Conservation (phyloP, 2,329 filamentous ascomycete species). For the Onygenales sp. region DNA sequence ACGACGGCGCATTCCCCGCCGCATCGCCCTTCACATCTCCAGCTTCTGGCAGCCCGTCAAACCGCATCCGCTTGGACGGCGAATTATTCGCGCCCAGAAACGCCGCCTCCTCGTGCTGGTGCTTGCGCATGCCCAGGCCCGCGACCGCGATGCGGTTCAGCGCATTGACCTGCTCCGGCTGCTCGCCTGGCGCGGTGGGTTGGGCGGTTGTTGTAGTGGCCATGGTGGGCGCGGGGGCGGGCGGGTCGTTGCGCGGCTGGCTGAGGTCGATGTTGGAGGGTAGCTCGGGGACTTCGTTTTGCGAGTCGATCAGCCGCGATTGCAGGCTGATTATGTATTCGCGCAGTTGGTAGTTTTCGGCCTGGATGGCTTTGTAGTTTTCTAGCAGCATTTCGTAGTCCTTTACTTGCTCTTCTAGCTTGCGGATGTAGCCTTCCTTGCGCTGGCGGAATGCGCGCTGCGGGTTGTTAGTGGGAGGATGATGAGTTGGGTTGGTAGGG, state of each 20-base stretch:
- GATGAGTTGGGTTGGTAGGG: not conserved
- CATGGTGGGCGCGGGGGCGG: slow-evolving; percentile 12
- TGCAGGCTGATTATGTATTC: slow-evolving; percentile 92
- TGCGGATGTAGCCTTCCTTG: slow-evolving; percentile 97
- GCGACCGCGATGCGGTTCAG: slow-evolving; percentile 35
- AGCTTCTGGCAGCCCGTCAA: not conserved
- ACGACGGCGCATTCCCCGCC: not conserved
- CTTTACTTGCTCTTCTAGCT: slow-evolving; percentile 86
- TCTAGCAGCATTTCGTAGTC: slow-evolving; percentile 68
- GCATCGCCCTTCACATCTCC: not conserved
- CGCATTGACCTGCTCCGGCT: slow-evolving; percentile 30
- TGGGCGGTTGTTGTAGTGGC: slow-evolving; percentile 5
- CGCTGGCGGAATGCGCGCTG: slow-evolving; percentile 94
- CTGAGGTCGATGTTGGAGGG: slow-evolving; percentile 69
- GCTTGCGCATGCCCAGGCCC: slow-evolving; percentile 34
- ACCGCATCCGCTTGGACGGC: not conserved
- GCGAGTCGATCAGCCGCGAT: slow-evolving; percentile 70
- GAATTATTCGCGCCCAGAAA: slow-evolving; percentile 18
- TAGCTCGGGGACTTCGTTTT: slow-evolving; percentile 74
- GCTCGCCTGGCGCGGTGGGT: slow-evolving; percentile 11
- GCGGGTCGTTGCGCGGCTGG: slow-evolving; percentile 38
- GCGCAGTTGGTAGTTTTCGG: slow-evolving; percentile 80
- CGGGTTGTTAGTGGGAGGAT: not conserved
- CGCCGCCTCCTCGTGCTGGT: slow-evolving; percentile 27
- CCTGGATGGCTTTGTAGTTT: slow-evolving; percentile 68